Evolutionary conservation across 2,329 filamentous ascomycete species (phyloP).

Genomic region (Elsinoe necatrix): DNA sequence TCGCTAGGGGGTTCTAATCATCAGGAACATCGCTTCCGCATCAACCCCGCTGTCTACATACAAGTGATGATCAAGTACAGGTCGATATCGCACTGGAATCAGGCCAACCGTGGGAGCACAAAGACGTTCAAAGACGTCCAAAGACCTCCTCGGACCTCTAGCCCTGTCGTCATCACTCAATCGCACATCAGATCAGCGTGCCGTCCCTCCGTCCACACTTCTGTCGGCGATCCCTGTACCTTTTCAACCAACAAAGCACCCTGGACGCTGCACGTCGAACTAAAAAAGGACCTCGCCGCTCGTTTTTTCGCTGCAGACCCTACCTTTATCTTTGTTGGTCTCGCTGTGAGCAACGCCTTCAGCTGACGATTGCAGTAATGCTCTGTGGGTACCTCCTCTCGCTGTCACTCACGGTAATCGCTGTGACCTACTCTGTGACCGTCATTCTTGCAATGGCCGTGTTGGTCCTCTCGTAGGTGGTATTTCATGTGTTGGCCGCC

Average conservation of each 20-base stretch:
- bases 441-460: not conserved
- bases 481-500: not conserved
- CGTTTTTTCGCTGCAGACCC: not conserved
- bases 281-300: slow-evolving; percentile 2
- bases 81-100: not conserved
- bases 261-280: not conserved
- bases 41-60: not conserved
- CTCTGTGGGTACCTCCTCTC: not conserved
- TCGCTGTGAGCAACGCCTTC: not conserved
- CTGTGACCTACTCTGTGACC: not conserved
- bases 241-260: not conserved
- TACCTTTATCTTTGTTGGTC: slow-evolving; percentile 4
- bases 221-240: not conserved
- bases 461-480: not conserved
- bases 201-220: not conserved
- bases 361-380: slow-evolving; percentile 5
- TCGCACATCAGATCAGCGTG: not conserved
- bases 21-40: not conserved
- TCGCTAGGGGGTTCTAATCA: too few relatives aligned
- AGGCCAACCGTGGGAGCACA: too few relatives aligned
- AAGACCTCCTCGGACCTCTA: not conserved
- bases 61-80: too few relatives aligned
- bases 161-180: not conserved
- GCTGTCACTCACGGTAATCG: not conserved
- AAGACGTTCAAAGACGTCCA: too few relatives aligned